phyloP scores from a whole-genome alignment of 352 stramenopile species.

The Phytopythium aichiense region DNA sequence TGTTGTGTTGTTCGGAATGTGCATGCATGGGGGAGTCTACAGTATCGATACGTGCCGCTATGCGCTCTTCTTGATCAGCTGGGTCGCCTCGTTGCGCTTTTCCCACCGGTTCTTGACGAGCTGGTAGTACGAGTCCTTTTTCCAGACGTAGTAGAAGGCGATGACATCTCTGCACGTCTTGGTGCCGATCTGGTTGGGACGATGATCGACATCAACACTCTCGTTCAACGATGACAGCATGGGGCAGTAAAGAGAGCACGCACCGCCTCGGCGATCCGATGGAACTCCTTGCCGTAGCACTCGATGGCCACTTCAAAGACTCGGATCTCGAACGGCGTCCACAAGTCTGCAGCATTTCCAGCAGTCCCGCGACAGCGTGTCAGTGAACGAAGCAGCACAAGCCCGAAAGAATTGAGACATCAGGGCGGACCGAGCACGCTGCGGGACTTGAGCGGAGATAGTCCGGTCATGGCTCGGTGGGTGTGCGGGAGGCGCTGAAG shows the following conservation, averaged over 20 bases:
- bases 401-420: neutral
- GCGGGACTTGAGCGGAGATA: slow-evolving; percentile 40
- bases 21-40: slow-evolving; percentile 3
- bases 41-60: slow-evolving; percentile 7
- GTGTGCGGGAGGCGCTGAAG: slow-evolving; percentile 43
- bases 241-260: neutral
- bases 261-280: slow-evolving; percentile 66
- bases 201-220: neutral
- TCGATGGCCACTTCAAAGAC: slow-evolving; percentile 85
- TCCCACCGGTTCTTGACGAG: slow-evolving; percentile 77
- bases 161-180: slow-evolving; percentile 76
- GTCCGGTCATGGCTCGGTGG: slow-evolving; percentile 46
- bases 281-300: slow-evolving; percentile 83
- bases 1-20: slow-evolving; percentile 26
- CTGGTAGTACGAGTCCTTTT: slow-evolving; percentile 83
- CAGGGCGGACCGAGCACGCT: slow-evolving; percentile 31
- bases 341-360: slow-evolving; percentile 40
- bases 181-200: slow-evolving; percentile 36
- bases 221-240: neutral
- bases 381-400: neutral
- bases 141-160: slow-evolving; percentile 87
- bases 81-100: slow-evolving; percentile 31
- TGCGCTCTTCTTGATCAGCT: slow-evolving; percentile 19
- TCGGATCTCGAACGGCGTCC: slow-evolving; percentile 75
- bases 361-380: neutral